Evolutionary conservation across 1,284 basidiomycete species (phyloP).

Genomic region (Ceratobasidium sp.): DNA sequence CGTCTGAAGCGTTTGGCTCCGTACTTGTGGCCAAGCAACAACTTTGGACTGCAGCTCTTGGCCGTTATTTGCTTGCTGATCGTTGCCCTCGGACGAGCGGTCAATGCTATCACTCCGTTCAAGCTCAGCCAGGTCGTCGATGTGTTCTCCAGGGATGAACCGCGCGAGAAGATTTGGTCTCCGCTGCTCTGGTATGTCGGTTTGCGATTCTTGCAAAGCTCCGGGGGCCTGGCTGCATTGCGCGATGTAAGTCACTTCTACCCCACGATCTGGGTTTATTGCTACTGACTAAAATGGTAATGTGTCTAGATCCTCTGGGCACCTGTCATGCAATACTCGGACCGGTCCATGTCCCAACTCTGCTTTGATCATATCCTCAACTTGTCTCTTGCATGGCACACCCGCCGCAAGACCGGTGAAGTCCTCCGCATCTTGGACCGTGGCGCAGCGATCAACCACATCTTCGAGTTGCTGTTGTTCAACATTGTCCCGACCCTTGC

Average conservation of each 20-base stretch:
- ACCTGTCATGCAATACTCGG: slow-evolving; percentile 87
- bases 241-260: slow-evolving; percentile 65
- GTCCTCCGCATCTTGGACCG: slow-evolving; percentile 70
- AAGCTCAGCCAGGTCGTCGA: slow-evolving; percentile 72
- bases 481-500: slow-evolving; percentile 80
- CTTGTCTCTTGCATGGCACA: slow-evolving; percentile 86
- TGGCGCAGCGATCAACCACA: slow-evolving; percentile 63
- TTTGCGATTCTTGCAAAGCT: slow-evolving; percentile 70
- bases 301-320: slow-evolving; percentile 68
- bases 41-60: slow-evolving; percentile 67
- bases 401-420: slow-evolving; percentile 70
- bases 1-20: slow-evolving; percentile 71
- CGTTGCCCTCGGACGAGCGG: slow-evolving; percentile 72
- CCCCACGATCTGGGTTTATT: background rate
- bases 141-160: slow-evolving; percentile 57
- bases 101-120: slow-evolving; percentile 76
- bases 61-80: slow-evolving; percentile 74
- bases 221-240: slow-evolving; percentile 72
- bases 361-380: slow-evolving; percentile 81
- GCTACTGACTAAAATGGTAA: background rate
- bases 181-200: slow-evolving; percentile 68
- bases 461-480: slow-evolving; percentile 71
- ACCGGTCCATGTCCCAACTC: slow-evolving; percentile 77
- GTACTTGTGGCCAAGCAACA: slow-evolving; percentile 82
- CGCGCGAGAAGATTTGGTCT: slow-evolving; percentile 58